Evolutionary conservation across 495 filamentous ascomycete genomes (phyloP).

Genomic region (Baudoinia panamericana): DNA sequence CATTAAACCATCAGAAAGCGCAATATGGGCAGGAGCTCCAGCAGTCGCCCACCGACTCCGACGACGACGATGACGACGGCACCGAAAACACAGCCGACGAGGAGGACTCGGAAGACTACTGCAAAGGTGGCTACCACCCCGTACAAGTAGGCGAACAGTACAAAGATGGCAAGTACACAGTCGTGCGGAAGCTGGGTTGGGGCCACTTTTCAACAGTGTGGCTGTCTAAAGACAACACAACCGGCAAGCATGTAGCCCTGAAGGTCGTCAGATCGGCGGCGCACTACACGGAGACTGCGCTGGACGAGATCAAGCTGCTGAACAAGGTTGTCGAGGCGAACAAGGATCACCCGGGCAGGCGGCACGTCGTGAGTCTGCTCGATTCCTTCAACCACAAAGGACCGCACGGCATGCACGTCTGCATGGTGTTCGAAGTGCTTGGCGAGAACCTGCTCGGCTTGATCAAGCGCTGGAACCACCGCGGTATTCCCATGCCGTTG

Average conservation of each 20-base stretch:
- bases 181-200: slow-evolving; percentile 96
- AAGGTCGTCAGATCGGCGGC: slow-evolving; percentile 96
- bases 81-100: slow-evolving; percentile 91
- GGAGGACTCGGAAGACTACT: slow-evolving; percentile 98
- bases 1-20: slow-evolving; percentile 36
- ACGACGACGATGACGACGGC: slow-evolving; percentile 61
- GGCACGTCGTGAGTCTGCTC: slow-evolving; percentile 86
- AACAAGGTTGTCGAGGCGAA: slow-evolving; percentile 95
- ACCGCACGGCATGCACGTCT: slow-evolving; percentile 89
- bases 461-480: slow-evolving; percentile 97
- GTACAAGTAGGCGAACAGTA: slow-evolving; percentile 88
- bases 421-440: slow-evolving; percentile 98
- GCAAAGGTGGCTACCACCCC: slow-evolving; percentile 95
- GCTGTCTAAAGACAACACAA: slow-evolving; percentile 84
- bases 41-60: slow-evolving; percentile 67
- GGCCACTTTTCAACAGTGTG: slow-evolving; percentile 98
- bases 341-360: slow-evolving; percentile 66
- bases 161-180: slow-evolving; percentile 92
- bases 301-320: slow-evolving; percentile 97
- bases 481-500: slow-evolving; percentile 87
- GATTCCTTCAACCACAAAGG: slow-evolving; percentile 98
- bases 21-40: slow-evolving; percentile 39
- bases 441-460: slow-evolving; percentile 90
- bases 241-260: slow-evolving; percentile 86
- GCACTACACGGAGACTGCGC: slow-evolving; percentile 96